Base-by-base conservation (phyloP, 2,329 filamentous ascomycete genomes). In the Paecilomyces dactylethromorphus region DNA sequence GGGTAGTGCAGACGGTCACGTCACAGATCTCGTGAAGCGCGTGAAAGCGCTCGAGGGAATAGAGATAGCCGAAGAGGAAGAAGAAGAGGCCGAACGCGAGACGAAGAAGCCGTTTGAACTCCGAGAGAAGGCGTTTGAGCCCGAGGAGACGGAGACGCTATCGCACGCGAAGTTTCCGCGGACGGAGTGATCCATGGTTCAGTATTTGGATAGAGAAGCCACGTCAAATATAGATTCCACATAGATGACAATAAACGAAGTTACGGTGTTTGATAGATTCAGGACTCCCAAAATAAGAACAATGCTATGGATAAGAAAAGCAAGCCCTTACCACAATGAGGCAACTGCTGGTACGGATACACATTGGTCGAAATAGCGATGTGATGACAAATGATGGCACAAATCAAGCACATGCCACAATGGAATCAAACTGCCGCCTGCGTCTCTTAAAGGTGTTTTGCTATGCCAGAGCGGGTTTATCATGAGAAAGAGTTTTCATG, bases 1-100 rank as follows among this genome's bases (percentile, higher is more conserved):
- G 1, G 90, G 90, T 56, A 94, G 89, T 70, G 86, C 85, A 2
- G 94, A 97, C 77, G 82, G 82, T 62, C 93, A 99, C 79, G 83
- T 99, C 56, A 87, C 84, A 55, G 92, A 97, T 75, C 77, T 99
- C 66, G 91, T 90, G 15, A 75, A 79, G 58, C 83, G 90, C 56
- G 87, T 94, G 51, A 84, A 86, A 68, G 82, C 79, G 56, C 80
- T 96, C 57, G 83, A 88, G 76, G 64, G 62, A 18, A 68, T 57
- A 45, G 68, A 64, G 1, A 59, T 68, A 35, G 65, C 63, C 15
- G 65, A 65, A 22, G 62, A 61, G 51, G 74, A 76, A 49, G 70
- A 74, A 59, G 62, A 63, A 59, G 66, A 71, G 60, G 68, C 70
- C 5, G 65, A 69, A 62, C 60, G 63, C 45, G 65, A 71, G 45